Percentiles rank a stretch among this genome's conserved stretches.
These are phyloP conservation scores for Sergeia podlipaevii DNA, from an alignment of 208 protist genomes.

Conservation along the genomic window DNA sequence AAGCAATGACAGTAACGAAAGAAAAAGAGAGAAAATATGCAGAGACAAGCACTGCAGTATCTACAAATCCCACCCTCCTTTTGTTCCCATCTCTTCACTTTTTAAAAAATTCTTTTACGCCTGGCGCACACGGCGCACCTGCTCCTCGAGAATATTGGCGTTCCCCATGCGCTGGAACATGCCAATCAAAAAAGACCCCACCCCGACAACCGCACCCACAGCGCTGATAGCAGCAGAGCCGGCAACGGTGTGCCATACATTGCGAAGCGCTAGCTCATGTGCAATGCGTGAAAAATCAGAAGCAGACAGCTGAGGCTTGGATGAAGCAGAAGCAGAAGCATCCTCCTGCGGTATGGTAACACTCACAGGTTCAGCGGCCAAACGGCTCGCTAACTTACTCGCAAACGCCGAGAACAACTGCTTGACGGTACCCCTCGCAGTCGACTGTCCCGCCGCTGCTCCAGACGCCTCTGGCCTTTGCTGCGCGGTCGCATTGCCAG, in stretches of 20 bases:
- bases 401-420: too few species aligned
- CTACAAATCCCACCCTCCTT: background rate
- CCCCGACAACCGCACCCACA: constrained; percentile 23
- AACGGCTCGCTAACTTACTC: too few species aligned
- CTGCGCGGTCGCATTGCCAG: background rate
- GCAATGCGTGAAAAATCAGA: constrained; percentile 31
- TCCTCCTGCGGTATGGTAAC: too few species aligned
- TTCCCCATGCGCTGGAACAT: constrained; percentile 68
- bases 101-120: background rate
- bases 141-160: constrained; percentile 60
- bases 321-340: too few species aligned
- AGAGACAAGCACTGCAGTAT: background rate
- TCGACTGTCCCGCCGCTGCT: background rate
- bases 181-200: constrained; percentile 44
- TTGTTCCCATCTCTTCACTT: constrained; percentile 4
- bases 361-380: too few species aligned
- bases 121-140: constrained; percentile 21
- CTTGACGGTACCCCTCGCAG: background rate
- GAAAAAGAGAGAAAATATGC: too few species aligned
- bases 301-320: too few species aligned
- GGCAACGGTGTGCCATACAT: constrained; percentile 22
- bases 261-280: constrained; percentile 18
- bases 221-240: constrained; percentile 16
- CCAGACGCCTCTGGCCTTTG: background rate
- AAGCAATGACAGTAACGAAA: too few species aligned